These are phyloP conservation scores for Haematococcus lacustris DNA, from an alignment of 139 green algal genomes.

Conservation along the genomic window DNA sequence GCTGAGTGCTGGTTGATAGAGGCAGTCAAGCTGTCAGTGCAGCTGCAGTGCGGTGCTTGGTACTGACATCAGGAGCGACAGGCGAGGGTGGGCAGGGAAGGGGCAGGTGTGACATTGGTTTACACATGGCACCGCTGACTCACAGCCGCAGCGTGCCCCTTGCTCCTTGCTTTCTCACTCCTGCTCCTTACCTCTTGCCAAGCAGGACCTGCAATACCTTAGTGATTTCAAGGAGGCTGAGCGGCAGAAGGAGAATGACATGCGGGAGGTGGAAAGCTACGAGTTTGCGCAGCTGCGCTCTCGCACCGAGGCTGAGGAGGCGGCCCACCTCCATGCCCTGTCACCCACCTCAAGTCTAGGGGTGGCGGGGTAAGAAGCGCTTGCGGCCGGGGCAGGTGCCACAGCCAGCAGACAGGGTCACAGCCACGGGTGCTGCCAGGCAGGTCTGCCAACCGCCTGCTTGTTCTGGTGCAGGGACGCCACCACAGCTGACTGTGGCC, in stretches of 20 bases:
- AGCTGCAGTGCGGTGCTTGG: neutral
- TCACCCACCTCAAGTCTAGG: neutral
- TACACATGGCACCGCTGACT: neutral
- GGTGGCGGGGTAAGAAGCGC: neutral
- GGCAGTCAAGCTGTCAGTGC: too few species aligned
- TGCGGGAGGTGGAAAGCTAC: neutral
- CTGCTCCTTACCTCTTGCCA: neutral
- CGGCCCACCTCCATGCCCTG: neutral
- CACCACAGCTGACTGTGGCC: too few species aligned
- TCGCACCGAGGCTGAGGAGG: neutral
- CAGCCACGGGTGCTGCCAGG: neutral
- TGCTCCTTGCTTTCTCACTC: neutral
- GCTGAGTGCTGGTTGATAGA: too few species aligned
- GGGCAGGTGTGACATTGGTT: neutral
- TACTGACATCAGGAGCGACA: neutral
- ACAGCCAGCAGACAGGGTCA: neutral
- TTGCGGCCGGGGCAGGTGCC: neutral
- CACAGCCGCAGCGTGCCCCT: constrained; percentile 8
- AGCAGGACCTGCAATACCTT: constrained; percentile 21
- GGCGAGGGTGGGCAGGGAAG: neutral
- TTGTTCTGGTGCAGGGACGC: too few species aligned
- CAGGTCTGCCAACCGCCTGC: too few species aligned
- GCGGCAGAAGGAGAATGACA: constrained; percentile 10
- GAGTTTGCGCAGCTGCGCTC: constrained; percentile 9
- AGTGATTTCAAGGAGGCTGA: constrained; percentile 18